Percentiles rank a stretch among this genome's conserved stretches.
Conservation (phyloP, 2,329 filamentous ascomycete species). For the Colletotrichum paranaense region DNA sequence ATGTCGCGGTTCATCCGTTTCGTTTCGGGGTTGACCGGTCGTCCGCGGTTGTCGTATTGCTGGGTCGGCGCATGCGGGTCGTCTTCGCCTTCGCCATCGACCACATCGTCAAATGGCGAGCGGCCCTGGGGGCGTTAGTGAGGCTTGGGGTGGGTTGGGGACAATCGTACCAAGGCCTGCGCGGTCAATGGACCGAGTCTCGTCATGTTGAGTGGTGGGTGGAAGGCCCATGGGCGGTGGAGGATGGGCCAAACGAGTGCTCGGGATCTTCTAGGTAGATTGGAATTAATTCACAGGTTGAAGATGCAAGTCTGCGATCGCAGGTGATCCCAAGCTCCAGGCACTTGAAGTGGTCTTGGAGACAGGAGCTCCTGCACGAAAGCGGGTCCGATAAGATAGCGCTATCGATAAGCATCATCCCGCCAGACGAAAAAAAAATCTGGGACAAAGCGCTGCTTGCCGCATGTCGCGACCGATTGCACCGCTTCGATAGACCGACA, state of each 20-base stretch:
- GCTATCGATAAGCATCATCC: constrained; percentile 31
- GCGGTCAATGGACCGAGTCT: constrained; percentile 63
- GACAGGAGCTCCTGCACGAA: background rate
- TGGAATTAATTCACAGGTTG: background rate
- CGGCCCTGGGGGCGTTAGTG: constrained; percentile 56
- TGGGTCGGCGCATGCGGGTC: constrained; percentile 56
- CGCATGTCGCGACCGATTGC: constrained; percentile 15
- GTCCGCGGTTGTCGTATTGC: constrained; percentile 66
- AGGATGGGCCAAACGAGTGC: background rate
- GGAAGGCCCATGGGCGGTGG: background rate
- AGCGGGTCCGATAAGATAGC: constrained; percentile 27
- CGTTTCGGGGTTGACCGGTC: constrained; percentile 65
- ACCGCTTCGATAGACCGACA: constrained; percentile 35
- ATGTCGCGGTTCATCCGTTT: constrained; percentile 67
- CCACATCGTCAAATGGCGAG: constrained; percentile 69
- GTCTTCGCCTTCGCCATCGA: constrained; percentile 59
- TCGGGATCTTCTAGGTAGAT: background rate
- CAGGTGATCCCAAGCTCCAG: constrained; percentile 1
- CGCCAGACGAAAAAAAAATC: constrained; percentile 20
- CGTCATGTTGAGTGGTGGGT: constrained; percentile 23
- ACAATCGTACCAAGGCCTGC: constrained; percentile 61
- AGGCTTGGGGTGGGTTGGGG: background rate
- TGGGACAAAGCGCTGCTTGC: constrained; percentile 10
- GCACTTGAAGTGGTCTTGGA: constrained; percentile 1
- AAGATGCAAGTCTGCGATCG: background rate